Conservation (phyloP, 2,329 filamentous ascomycete genomes). For the Neurospora sp. region DNA sequence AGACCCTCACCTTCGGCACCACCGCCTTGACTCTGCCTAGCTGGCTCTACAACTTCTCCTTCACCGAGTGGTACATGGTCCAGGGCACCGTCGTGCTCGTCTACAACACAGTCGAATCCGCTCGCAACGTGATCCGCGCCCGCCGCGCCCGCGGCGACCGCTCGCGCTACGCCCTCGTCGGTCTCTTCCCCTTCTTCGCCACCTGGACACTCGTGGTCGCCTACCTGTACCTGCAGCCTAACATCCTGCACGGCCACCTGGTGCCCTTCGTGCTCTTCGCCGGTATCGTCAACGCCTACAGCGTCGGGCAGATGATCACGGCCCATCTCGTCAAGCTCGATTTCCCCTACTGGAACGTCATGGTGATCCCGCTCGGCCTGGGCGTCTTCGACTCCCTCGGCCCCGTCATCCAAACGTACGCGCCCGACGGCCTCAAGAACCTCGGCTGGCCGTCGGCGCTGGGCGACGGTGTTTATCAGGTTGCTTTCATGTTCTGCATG, state of each 20-base stretch:
- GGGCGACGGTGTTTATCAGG: conserved; percentile 72
- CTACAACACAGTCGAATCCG: conserved; percentile 73
- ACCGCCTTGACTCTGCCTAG: conserved; percentile 43
- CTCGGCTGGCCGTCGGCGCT: conserved; percentile 69
- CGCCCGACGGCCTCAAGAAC: conserved; percentile 41
- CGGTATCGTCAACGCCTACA: conserved; percentile 87
- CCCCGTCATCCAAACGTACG: conserved; percentile 47
- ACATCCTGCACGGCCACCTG: conserved; percentile 71
- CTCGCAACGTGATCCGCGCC: conserved; percentile 73
- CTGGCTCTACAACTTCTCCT: conserved; percentile 67
- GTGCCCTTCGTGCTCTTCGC: conserved; percentile 85
- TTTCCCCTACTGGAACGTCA: conserved; percentile 86
- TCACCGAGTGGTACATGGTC: conserved; percentile 86
- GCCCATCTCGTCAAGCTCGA: conserved; percentile 79
- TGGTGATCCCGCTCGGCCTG: conserved; percentile 65
- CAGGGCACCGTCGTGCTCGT: conserved; percentile 75
- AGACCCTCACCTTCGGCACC: conserved; percentile 34
- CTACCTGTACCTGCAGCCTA: conserved; percentile 78
- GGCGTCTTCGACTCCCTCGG: conserved; percentile 75
- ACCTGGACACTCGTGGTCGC: conserved; percentile 67
- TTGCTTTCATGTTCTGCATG: conserved; percentile 72
- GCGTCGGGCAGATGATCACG: conserved; percentile 90
- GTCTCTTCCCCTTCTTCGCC: conserved; percentile 69
- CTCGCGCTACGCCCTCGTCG: conserved; percentile 65
- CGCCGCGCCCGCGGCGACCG: conserved; percentile 65